A percentile compares a stretch with the other conserved stretches of the same genome.
phyloP scores from a whole-genome alignment of 2,329 filamentous ascomycete genomes.

The Ophiostoma sp. region DNA sequence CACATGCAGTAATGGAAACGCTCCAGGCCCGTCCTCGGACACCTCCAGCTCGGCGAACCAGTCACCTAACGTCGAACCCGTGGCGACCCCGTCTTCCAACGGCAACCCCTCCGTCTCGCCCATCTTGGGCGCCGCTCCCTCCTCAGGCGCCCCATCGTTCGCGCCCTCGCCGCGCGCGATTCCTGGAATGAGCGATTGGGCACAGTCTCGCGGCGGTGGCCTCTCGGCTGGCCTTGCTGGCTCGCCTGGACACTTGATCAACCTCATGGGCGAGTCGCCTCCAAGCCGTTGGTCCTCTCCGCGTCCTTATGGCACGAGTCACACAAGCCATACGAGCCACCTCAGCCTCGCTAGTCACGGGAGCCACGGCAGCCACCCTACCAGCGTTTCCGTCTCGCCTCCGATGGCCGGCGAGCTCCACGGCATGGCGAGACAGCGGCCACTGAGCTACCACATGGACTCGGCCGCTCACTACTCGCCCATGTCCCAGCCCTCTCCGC shows the following conservation, averaged over 20 bases:
- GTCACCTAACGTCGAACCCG: constrained; percentile 50
- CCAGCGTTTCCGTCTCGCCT: constrained; percentile 43
- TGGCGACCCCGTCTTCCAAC: constrained; percentile 42
- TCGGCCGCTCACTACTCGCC: constrained; percentile 40
- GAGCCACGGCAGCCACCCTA: constrained; percentile 28
- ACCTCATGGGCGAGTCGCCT: constrained; percentile 53
- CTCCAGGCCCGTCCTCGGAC: constrained; percentile 42
- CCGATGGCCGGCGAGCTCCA: constrained; percentile 33
- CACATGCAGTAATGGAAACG: constrained; percentile 36
- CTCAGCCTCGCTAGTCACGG: constrained; percentile 26
- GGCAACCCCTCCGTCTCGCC: constrained; percentile 48
- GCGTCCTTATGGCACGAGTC: constrained; percentile 41
- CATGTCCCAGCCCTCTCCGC: constrained; percentile 31
- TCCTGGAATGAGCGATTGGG: constrained; percentile 47
- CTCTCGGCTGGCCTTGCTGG: constrained; percentile 44
- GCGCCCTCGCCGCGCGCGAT: constrained; percentile 46
- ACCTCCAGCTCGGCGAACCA: constrained; percentile 45
- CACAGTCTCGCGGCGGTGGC: constrained; percentile 36
- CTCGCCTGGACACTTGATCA: constrained; percentile 56
- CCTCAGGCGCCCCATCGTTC: constrained; percentile 43
- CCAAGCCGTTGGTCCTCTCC: constrained; percentile 53
- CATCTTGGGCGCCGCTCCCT: constrained; percentile 50
- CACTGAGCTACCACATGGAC: constrained; percentile 58
- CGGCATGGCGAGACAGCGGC: constrained; percentile 41
- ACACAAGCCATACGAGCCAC: constrained; percentile 29